These are phyloP conservation scores for Polygonum maritimum DNA, from an alignment of 148 eudicot genomes.

Conservation along the genomic window DNA sequence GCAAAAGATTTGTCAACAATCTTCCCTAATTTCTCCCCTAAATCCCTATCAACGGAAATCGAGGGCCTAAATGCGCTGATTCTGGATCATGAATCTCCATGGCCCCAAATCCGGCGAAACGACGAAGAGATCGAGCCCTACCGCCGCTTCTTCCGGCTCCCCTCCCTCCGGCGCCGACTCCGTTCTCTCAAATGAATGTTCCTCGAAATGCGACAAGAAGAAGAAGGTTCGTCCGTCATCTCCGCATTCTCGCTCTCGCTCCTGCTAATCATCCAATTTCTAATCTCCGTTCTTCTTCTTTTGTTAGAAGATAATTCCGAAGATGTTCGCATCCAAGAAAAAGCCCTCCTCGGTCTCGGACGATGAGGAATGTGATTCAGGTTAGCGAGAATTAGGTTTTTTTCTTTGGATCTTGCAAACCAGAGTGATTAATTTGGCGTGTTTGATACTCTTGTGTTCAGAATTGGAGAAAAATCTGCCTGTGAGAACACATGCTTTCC, in stretches of 20 bases:
- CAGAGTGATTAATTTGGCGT: not conserved
- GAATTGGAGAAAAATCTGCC: slow-evolving; percentile 31
- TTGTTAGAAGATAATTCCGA: slow-evolving; percentile 47
- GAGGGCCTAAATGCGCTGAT: not conserved
- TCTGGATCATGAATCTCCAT: not conserved
- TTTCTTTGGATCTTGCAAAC: not conserved
- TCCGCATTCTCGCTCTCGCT: not conserved
- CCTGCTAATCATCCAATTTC: not conserved
- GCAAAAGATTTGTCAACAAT: not conserved
- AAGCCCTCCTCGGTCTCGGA: slow-evolving; percentile 33
- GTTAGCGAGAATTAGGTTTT: slow-evolving; percentile 10
- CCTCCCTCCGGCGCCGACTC: slow-evolving; percentile 12
- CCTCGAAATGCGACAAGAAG: slow-evolving; percentile 29
- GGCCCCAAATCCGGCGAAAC: not conserved
- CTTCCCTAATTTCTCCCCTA: not conserved
- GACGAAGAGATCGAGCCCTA: slow-evolving; percentile 2
- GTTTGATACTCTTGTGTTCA: slow-evolving; percentile 11
- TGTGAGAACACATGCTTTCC: slow-evolving; percentile 29
- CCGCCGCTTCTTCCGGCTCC: not conserved
- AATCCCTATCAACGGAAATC: too few relatives aligned
- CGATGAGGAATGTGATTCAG: slow-evolving; percentile 34
- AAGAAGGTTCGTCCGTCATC: slow-evolving; percentile 35
- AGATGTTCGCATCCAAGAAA: slow-evolving; percentile 48
- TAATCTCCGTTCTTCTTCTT: not conserved
- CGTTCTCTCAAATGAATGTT: slow-evolving; percentile 14